These are phyloP conservation scores for Venturia asperata DNA, from an alignment of 2,329 filamentous ascomycete genomes.

Conservation along the genomic window DNA sequence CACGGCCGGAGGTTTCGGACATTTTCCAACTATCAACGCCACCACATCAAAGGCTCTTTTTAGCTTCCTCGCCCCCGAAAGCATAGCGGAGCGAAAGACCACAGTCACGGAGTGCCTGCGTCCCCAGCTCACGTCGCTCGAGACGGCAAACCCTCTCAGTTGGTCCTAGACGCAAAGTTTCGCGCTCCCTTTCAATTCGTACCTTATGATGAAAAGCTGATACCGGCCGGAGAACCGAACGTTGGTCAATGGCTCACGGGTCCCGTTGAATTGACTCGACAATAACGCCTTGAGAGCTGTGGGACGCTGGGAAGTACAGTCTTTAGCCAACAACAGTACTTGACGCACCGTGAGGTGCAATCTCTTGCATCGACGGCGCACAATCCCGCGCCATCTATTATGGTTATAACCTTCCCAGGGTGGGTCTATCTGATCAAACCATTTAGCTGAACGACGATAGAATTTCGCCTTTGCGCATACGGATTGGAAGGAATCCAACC, in stretches of 20 bases:
- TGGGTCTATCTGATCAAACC: background rate
- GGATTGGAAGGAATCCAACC: too few relatives aligned
- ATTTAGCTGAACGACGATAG: background rate
- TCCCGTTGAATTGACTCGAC: background rate
- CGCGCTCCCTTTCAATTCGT: background rate
- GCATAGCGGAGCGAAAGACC: background rate
- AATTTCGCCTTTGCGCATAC: background rate
- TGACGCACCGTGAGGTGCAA: background rate
- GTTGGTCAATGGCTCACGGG: background rate
- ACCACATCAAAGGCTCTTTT: background rate
- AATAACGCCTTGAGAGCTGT: too few relatives aligned
- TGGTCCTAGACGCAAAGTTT: background rate
- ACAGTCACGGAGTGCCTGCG: background rate
- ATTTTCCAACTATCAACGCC: background rate
- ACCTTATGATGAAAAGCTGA: conserved; percentile 6
- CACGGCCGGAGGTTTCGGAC: background rate
- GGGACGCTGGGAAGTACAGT: too few relatives aligned
- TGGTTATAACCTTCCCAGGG: background rate
- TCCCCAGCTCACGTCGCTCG: background rate
- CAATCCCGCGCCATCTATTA: background rate
- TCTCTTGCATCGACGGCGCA: background rate
- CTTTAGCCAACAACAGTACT: background rate
- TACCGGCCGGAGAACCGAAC: background rate
- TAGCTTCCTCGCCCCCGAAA: background rate
- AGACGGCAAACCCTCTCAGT: background rate